Evolutionary conservation across 768 basidiomycete genomes (phyloP), one percentile per base, ranked within the genome.

Genomic region (Russula ochroleuca): DNA sequence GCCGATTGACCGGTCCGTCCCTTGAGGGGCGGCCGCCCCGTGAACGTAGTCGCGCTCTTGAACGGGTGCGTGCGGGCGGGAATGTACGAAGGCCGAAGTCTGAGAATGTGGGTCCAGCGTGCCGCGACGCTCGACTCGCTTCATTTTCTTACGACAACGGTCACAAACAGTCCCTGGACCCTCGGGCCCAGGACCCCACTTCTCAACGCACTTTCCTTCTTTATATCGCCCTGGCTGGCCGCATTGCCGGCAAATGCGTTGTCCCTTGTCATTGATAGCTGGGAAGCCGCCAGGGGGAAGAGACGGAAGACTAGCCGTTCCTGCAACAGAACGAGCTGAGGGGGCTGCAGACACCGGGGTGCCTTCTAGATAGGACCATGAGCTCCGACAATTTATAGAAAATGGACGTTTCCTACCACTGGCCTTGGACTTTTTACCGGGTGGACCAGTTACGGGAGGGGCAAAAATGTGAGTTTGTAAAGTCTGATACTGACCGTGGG

Each of bases 131-230:
- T 90, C 88, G 47, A 88, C 85, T 1, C 88, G 83, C 74, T 89
- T 90, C 87, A 88, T 88, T 73, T 89, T 89, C 72, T 90, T 90
- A 59, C 88, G 81, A 73, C 88, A 89, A 78, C 88, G 77, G 77
- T 90, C 88, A 69, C 88, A 90, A 0, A 90, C 88, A 0, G 88
- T 90, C 23, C 88, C 88, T 57, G 88, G 88, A 0, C 88, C 88
- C 74, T 85, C 80, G 52, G 88, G 88, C 10, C 88, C 88, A 25
- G 88, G 88, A 2, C 88, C 88, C 88, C 88, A 90, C 72, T 90
- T 90, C 70, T 90, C 88, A 43, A 90, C 88, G 69, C 88, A 90
- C 69, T 88, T 88, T 2, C 85, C 86, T 11, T 90, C 88, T 75
- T 88, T 89, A 73, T 90, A 90, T 3, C 88, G 76, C 0, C 88